Percentiles rank a stretch among this genome's conserved stretches.
These are phyloP conservation scores for Persicaria tinctoria DNA, from an alignment of 148 eudicot genomes.

Conservation along the genomic window DNA sequence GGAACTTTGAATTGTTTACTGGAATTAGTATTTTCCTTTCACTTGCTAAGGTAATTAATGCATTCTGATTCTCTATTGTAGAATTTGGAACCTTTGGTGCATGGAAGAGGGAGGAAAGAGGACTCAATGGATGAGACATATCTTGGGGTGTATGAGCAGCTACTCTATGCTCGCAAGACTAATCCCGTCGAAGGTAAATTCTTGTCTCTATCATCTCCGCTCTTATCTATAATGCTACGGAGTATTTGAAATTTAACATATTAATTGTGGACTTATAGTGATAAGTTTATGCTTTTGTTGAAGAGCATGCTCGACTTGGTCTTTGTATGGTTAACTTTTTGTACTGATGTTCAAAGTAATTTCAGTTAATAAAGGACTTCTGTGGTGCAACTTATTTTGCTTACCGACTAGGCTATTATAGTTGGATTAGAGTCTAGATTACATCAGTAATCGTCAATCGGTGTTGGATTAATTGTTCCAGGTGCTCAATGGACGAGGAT, in stretches of 20 bases:
- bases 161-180: constrained; percentile 84
- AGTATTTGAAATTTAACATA: not conserved
- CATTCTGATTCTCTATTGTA: constrained; percentile 12
- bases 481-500: constrained; percentile 99
- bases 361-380: not conserved
- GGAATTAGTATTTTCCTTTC: not conserved
- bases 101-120: constrained; percentile 81
- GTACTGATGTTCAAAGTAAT: not conserved
- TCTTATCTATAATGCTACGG: no score
- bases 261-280: not conserved
- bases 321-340: not conserved
- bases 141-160: constrained; percentile 70
- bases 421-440: not conserved
- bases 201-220: not conserved
- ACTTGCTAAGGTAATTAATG: not conserved
- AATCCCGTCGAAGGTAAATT: constrained; percentile 67
- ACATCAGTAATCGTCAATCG: not conserved
- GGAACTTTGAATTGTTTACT: not conserved
- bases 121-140: constrained; percentile 79
- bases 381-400: not conserved
- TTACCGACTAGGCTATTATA: not conserved
- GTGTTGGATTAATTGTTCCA: constrained; percentile 14
- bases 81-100: constrained; percentile 72
- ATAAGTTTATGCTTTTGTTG: not conserved
- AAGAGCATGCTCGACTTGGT: not conserved